Evolutionary conservation across 2,329 filamentous ascomycete genomes (phyloP).

Genomic region (Pleochaeta shiraiana): DNA sequence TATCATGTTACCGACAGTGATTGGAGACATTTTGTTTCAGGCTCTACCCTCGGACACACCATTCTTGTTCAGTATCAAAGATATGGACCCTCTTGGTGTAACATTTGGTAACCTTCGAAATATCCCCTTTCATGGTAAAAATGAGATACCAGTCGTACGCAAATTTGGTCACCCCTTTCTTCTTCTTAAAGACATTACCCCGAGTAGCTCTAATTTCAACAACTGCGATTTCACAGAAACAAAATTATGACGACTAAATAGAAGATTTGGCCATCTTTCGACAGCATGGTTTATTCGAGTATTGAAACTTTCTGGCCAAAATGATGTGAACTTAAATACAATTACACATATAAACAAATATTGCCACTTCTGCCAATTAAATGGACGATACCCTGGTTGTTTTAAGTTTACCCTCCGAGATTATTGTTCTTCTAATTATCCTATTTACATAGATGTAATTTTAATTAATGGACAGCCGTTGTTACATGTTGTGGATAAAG

Average conservation of each 20-base stretch:
- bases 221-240: no score
- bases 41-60: neutral
- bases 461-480: slow-evolving; percentile 3
- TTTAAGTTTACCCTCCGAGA: no score
- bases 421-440: slow-evolving; percentile 5
- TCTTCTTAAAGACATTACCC: neutral
- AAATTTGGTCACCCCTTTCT: neutral
- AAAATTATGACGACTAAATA: no score
- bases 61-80: neutral
- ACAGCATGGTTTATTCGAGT: no score
- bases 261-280: no score
- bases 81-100: neutral
- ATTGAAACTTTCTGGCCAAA: no score
- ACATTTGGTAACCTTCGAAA: neutral
- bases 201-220: no score
- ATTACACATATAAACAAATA: no score
- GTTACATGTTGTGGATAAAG: slow-evolving; percentile 5
- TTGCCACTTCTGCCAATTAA: no score
- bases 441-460: slow-evolving; percentile 5
- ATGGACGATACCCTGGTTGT: no score
- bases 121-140: neutral
- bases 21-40: neutral
- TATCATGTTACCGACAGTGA: neutral
- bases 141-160: neutral
- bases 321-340: no score